Evolutionary conservation across 495 filamentous ascomycete genomes (phyloP).

Genomic region (Aspergillus baeticus): DNA sequence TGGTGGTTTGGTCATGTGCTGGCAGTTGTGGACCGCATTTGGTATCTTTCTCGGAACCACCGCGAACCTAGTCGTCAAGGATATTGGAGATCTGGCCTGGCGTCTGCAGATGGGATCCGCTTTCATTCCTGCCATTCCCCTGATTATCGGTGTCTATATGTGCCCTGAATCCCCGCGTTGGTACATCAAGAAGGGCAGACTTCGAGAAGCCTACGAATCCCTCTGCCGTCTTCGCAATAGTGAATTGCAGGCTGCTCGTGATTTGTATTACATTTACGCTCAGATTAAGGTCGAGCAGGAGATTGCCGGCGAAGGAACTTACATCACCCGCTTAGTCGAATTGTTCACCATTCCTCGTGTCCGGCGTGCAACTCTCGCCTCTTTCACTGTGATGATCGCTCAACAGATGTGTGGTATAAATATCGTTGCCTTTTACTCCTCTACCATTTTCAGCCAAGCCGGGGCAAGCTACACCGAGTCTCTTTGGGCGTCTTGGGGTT

Average conservation of each 20-base stretch:
- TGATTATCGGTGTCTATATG: conserved; percentile 60
- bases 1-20: conserved; percentile 79
- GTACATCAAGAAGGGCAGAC: conserved; percentile 61
- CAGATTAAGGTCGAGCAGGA: conserved; percentile 55
- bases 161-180: conserved; percentile 71
- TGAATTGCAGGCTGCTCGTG: conserved; percentile 59
- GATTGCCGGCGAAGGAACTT: conserved; percentile 48
- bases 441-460: conserved; percentile 67
- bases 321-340: conserved; percentile 57
- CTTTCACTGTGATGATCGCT: conserved; percentile 66
- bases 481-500: conserved; percentile 73
- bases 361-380: conserved; percentile 64
- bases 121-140: conserved; percentile 69
- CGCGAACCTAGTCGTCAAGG: conserved; percentile 66
- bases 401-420: conserved; percentile 83
- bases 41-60: conserved; percentile 72
- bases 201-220: conserved; percentile 55
- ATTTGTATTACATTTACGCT: conserved; percentile 65
- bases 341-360: conserved; percentile 69
- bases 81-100: conserved; percentile 61
- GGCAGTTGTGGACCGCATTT: conserved; percentile 80
- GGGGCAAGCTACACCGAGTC: conserved; percentile 57
- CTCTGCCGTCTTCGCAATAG: conserved; percentile 60
- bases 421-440: conserved; percentile 85
- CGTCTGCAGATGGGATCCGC: conserved; percentile 77